Evolutionary conservation across 75 land plant species (phyloP).

Genomic region (Pinus tabuliformis): DNA sequence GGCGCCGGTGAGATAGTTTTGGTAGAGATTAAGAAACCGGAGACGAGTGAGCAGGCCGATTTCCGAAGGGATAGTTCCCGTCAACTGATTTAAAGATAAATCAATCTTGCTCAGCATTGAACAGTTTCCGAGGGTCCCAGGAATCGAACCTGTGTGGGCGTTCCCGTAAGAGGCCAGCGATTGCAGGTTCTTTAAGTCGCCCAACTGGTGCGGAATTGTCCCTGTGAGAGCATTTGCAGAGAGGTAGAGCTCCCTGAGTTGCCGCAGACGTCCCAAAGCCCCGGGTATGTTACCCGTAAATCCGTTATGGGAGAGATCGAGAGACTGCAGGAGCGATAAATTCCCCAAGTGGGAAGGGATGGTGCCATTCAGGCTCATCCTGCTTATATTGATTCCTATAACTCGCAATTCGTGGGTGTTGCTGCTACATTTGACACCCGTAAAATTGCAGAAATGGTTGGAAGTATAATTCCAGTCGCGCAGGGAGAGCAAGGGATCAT

Average conservation of each 20-base stretch:
- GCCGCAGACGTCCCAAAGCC: slow-evolving; percentile 25
- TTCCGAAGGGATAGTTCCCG: slow-evolving; percentile 44
- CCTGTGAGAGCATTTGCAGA: slow-evolving; percentile 57
- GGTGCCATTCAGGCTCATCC: slow-evolving; percentile 30
- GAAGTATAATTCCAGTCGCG: too few species aligned
- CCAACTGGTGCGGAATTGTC: slow-evolving; percentile 46
- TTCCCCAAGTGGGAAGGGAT: slow-evolving; percentile 47
- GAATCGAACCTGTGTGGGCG: slow-evolving; percentile 48
- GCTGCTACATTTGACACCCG: too few species aligned
- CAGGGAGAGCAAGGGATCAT: too few species aligned
- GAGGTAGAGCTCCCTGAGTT: slow-evolving; percentile 38
- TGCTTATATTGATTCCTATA: slow-evolving; percentile 12
- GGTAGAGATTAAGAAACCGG: slow-evolving; percentile 19
- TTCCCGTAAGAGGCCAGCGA: slow-evolving; percentile 43
- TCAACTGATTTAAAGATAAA: slow-evolving; percentile 40
- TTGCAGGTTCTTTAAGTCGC: slow-evolving; percentile 37
- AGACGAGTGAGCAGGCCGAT: slow-evolving; percentile 43
- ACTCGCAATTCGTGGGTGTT: not conserved
- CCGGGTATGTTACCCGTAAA: slow-evolving; percentile 46
- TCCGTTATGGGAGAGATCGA: slow-evolving; percentile 41
- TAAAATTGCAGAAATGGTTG: too few species aligned
- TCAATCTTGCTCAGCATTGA: slow-evolving; percentile 38
- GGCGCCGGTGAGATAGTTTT: slow-evolving; percentile 12
- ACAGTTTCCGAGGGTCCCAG: slow-evolving; percentile 48
- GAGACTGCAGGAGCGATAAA: slow-evolving; percentile 19